Evolutionary conservation across 2,329 filamentous ascomycete species (phyloP), one percentile per base, ranked within the genome.

Genomic region (Clonostachys rhizophaga): DNA sequence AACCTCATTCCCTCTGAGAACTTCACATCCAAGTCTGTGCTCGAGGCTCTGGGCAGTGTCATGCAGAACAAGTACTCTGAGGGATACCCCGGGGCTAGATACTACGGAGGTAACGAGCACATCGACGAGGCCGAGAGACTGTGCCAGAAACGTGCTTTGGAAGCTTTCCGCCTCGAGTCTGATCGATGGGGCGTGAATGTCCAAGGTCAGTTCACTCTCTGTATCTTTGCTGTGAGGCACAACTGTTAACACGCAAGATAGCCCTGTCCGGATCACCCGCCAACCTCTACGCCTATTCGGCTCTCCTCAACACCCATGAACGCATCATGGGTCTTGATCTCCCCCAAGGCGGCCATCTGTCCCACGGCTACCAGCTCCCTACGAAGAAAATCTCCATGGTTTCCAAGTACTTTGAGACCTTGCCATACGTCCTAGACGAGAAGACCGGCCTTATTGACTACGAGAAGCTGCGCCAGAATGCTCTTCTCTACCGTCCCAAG

Each of bases 61-160:
- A 95, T 95, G 90, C 89, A 94, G 67, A 95, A 96, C 71, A 96
- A 97, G 70, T 97, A 97, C 74, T 96, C 91, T 1, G 92, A 97
- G 68, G 92, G 92, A 43, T 97, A 97, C 61, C 92, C 91, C 20
- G 91, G 91, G 50, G 91, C 91, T 50, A 78, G 91, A 63, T 96
- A 96, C 74, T 96, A 96, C 64, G 91, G 91, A 44, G 91, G 91
- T 54, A 96, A 96, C 67, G 87, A 96, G 69, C 89, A 91, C 66
- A 96, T 96, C 59, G 91, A 96, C 61, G 81, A 89, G 60, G 83
- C 91, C 6, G 91, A 96, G 72, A 75, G 86, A 45, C 74, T 95
- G 41, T 96, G 91, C 67, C 91, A 96, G 70, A 79, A 87, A 64
- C 82, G 91, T 61, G 91, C 91, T 13, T 74, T 96, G 13, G 82